Evolutionary conservation across 805 yeast genomes (phyloP).

Genomic region (Zygosaccharomyces pseudorouxii): DNA sequence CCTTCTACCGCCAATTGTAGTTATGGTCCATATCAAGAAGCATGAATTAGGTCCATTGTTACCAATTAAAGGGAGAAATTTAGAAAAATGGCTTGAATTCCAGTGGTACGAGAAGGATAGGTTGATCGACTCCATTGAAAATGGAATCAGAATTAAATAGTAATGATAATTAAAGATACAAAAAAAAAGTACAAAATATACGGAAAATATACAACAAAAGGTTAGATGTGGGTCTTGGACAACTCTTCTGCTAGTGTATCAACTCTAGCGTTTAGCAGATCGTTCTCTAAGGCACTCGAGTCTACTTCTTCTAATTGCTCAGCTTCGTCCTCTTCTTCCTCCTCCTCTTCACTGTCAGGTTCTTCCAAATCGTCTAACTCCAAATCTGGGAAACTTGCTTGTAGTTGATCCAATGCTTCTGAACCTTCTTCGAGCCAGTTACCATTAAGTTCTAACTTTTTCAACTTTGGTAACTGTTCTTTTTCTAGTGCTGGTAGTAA

Average conservation of each 20-base stretch:
- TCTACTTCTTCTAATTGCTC: constrained; percentile 50
- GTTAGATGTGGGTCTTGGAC: constrained; percentile 47
- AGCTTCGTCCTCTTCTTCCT: constrained; percentile 38
- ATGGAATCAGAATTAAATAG: constrained; percentile 26
- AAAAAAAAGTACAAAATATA: too few relatives aligned
- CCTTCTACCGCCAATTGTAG: constrained; percentile 30
- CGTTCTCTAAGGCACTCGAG: constrained; percentile 39
- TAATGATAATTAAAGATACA: too few relatives aligned
- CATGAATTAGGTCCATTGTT: constrained; percentile 44
- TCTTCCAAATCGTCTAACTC: constrained; percentile 96
- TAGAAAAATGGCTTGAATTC: constrained; percentile 73
- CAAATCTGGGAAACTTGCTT: constrained; percentile 69
- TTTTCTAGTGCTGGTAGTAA: constrained; percentile 49
- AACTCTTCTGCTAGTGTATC: constrained; percentile 53
- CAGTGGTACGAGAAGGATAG: constrained; percentile 70
- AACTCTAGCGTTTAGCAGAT: constrained; percentile 37
- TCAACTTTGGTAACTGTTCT: constrained; percentile 54
- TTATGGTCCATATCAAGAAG: constrained; percentile 44
- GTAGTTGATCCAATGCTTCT: constrained; percentile 57
- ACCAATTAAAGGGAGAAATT: constrained; percentile 47
- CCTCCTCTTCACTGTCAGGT: constrained; percentile 53
- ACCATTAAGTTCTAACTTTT: constrained; percentile 81
- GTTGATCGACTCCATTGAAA: constrained; percentile 39
- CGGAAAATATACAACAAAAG: too few relatives aligned
- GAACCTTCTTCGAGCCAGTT: constrained; percentile 89